Evolutionary conservation across 2,329 filamentous ascomycete genomes (phyloP), one percentile per base, ranked within the genome.

Genomic region (Triangularia verruculosa): DNA sequence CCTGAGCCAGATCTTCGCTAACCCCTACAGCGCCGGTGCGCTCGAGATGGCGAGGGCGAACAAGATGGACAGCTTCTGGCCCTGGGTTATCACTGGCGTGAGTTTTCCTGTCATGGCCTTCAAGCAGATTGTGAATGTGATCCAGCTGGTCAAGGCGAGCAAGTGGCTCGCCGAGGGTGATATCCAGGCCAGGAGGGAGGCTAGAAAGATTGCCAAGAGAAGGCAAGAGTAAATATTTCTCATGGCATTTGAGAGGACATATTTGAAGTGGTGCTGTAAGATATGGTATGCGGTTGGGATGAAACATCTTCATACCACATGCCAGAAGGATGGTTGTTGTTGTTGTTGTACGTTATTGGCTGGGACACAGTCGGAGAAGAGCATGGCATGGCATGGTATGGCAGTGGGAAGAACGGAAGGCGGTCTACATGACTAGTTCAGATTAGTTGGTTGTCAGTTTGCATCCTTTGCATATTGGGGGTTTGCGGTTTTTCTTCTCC

Each of bases 141-240:
- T 98, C 56, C 95, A 99, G 81, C 84, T 99, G 71, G 86, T 96
- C 73, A 96, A 97, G 78, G 95, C 95, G 6, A 93, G 92, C 78
- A 88, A 87, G 73, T 96, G 92, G 89, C 83, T 99, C 43, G 95
- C 92, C 0, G 93, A 98, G 78, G 93, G 93, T n/a, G 95, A 99
- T 72, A 77, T 90, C 34, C 83, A 86, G 71, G 81, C 83, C 66
- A 84, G 92, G 71, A 84, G 76, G 69, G 80, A 86, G 71, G 81
- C 83, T 66, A 85, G 92, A 71, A 84, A 76, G 69, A 80, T 78
- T 24, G 57, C 57, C 22, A 54, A 54, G 51, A 47, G 39, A 9
- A 47, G 39, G n/a, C 39, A 47, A 9, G 39, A 47, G 39, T 47
- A 47, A 47, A 9, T 17, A 17, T 11, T 9, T 9, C 9, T 20